Base-by-base conservation (phyloP, 257 asterid genomes). In the Penstemon eatonii region DNA sequence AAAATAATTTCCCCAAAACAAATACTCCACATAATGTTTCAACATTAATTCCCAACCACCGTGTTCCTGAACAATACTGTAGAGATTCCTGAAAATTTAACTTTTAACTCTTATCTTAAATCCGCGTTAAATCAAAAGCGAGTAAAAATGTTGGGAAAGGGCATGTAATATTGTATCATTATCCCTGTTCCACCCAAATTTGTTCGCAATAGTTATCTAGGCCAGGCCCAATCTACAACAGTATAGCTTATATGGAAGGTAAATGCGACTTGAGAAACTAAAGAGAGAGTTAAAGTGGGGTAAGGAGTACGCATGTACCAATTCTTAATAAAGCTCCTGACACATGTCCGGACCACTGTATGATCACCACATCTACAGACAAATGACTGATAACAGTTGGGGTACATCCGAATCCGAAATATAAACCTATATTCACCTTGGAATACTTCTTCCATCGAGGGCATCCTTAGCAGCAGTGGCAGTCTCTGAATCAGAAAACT, bases 361-460 rank as follows among this genome's bases (percentile, higher is more conserved):
- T 68, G 75, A 69, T 77, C n/a, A 81, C 73, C 83, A 77, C 81
- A 74, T 79, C 85, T 58, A 74, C 67, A 74, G 68, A 74, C 65
- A 68, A 15, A 79, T 59, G 82, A 76, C 78, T 77, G 78, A 78
- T 73, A 83, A 80, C 81, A 81, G 77, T 74, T 71, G 78, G 85
- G n/a, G n/a, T n/a, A n/a, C n/a, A 78, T 68, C 80, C 82, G 79
- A 81, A 81, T 79, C 84, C 82, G 54, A 83, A 85, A 83, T 73
- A 73, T 73, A 82, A 81, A 91, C 76, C 79, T 86, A 81, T 83
- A 82, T 80, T 89, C 94, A 91, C 96, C 94, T 89, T 74, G 96
- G 96, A 81, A 91, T 91, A 89, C 95, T 85, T 84, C 96, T 82
- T 76, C 96, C 96, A 81, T 91, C 98, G 72, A 89, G 94, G 66